A percentile compares a stretch with the other conserved stretches of the same genome.
phyloP scores from a whole-genome alignment of 192 early-diverging fungal genomes.

The Thamnidium elegans region DNA sequence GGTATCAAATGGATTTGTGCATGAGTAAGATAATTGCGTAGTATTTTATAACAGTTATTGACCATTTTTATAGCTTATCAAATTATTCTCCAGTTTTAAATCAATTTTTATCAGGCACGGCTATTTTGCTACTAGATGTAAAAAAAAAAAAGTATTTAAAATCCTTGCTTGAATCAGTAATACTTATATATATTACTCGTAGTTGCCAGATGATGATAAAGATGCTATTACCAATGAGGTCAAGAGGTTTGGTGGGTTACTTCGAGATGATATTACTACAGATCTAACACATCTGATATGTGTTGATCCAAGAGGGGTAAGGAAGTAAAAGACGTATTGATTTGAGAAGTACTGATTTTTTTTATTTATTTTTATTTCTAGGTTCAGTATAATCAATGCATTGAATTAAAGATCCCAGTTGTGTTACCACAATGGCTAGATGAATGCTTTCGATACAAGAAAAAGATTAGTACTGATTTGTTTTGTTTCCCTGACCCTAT shows the following conservation, averaged over 20 bases:
- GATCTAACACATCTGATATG: constrained; percentile 46
- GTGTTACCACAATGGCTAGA: constrained; percentile 76
- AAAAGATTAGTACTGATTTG: constrained; percentile 39
- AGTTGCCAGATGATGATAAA: constrained; percentile 30
- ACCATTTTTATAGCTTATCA: not conserved
- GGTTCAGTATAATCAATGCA: constrained; percentile 45
- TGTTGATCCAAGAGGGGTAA: constrained; percentile 12
- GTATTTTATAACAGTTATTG: not conserved
- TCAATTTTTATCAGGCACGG: constrained; percentile 1
- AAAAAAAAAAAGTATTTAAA: not conserved
- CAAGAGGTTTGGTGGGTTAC: constrained; percentile 29
- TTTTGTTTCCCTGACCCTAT: not conserved
- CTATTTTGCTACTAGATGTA: constrained; percentile 3
- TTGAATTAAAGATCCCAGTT: constrained; percentile 43
- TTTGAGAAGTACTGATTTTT: not conserved
- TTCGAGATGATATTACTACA: constrained; percentile 17
- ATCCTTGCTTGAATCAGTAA: not conserved
- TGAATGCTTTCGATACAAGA: constrained; percentile 54
- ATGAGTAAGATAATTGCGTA: constrained; percentile 3
- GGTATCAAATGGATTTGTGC: constrained; percentile 1
- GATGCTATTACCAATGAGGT: constrained; percentile 33
- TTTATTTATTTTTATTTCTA: not conserved
- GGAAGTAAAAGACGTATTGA: not conserved
- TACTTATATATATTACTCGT: not conserved
- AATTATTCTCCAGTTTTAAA: not conserved